Evolutionary conservation across 164 flowering plant species (phyloP).

Genomic region (Umbilicus rupestris): DNA sequence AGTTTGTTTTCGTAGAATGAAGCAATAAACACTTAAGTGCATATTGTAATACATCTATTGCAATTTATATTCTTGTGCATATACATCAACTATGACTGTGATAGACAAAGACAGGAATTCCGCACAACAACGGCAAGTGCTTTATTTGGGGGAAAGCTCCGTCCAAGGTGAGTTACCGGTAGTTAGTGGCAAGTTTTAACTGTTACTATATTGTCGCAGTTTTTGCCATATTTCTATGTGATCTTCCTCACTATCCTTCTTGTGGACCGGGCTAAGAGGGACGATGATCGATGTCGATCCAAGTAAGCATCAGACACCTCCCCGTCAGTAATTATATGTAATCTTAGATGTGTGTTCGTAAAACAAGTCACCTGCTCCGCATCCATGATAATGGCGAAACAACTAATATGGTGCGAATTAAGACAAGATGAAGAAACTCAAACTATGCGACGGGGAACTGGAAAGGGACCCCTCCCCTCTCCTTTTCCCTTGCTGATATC

Average conservation of each 20-base stretch:
- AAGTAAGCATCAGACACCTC: conserved; percentile 49
- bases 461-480: no score
- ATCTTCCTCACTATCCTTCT: conserved; percentile 84
- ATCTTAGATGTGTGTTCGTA: no score
- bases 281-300: conserved; percentile 83
- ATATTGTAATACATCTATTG: conserved; percentile 17
- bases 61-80: conserved; percentile 71
- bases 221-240: conserved; percentile 91
- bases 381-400: no score
- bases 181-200: conserved; percentile 34
- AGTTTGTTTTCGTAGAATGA: neutral
- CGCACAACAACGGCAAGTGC: conserved; percentile 83
- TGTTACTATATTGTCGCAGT: conserved; percentile 40
- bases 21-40: neutral
- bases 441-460: no score
- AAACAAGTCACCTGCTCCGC: no score
- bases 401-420: no score
- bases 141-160: conserved; percentile 93
- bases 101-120: conserved; percentile 93
- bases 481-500: no score
- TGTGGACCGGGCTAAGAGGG: conserved; percentile 88
- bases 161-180: conserved; percentile 55
- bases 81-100: conserved; percentile 92
- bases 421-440: no score
- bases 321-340: no score